Percentiles rank a stretch among this genome's conserved stretches.
phyloP scores from a whole-genome alignment of 192 early-diverging fungal genomes.

The Backusella luteola region DNA sequence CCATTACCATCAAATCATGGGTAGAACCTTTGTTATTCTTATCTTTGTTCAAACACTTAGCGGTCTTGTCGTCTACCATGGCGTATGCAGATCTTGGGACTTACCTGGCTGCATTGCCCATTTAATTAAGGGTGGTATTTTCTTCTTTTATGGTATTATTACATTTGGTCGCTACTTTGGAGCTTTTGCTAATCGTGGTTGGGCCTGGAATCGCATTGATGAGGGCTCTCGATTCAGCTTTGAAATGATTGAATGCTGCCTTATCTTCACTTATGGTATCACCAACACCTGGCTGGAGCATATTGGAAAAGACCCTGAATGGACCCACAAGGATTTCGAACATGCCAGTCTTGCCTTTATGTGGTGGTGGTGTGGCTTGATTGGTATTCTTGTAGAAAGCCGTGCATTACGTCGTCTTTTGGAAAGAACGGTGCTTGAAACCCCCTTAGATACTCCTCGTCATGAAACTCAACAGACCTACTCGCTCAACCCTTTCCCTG shows the following conservation, averaged over 20 bases:
- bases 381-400: constrained; percentile 36
- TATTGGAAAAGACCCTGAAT: constrained; percentile 30
- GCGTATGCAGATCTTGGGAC: constrained; percentile 36
- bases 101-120: constrained; percentile 36
- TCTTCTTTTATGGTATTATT: constrained; percentile 35
- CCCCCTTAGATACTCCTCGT: not conserved
- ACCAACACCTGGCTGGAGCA: constrained; percentile 43
- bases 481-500: constrained; percentile 37
- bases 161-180: constrained; percentile 38
- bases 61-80: constrained; percentile 37
- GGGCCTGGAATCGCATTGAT: constrained; percentile 37
- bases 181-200: constrained; percentile 37
- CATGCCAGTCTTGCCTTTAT: constrained; percentile 40
- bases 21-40: constrained; percentile 27
- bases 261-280: constrained; percentile 39
- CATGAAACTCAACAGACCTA: constrained; percentile 19
- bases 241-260: constrained; percentile 34
- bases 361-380: constrained; percentile 41
- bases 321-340: constrained; percentile 41
- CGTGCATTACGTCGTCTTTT: constrained; percentile 23
- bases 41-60: constrained; percentile 35
- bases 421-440: not conserved
- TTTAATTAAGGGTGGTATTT: constrained; percentile 40
- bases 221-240: constrained; percentile 29
- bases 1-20: constrained; percentile 20